Evolutionary conservation across 768 basidiomycete species (phyloP), one percentile per base, ranked within the genome.

Genomic region (Boletus barrowsii): DNA sequence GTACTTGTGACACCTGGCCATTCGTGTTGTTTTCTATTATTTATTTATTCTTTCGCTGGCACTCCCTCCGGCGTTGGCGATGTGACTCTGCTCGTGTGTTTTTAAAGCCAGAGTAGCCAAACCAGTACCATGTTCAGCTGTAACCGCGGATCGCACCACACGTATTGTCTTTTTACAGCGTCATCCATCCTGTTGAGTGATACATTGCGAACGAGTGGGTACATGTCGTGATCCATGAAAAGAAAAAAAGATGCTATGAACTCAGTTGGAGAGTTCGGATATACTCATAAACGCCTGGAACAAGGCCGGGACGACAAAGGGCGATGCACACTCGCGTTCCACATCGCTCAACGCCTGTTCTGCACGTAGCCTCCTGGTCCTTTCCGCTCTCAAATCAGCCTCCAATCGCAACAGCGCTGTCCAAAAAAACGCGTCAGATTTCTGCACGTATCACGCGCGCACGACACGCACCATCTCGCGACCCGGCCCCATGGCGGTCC

Each of bases 291-390:
- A 83, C 13, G 81, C 79, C 10, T 80, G 79, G 53, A 83, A 65
- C 58, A 86, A 63, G 11, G 77, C 79, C 17, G 82, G 82, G 6
- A 82, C 81, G 39, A 84, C 70, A 55, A 85, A 86, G 15, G 83
- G 83, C 51, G 72, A 64, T 48, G 65, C 69, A 48, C 76, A 76
- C 62, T 86, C 83, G 42, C 73, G 68, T 55, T 76, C 69, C 15
- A 86, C 69, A 20, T 83, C 82, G 44, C 58, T 61, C 54, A 84
- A 58, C 14, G 69, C 65, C 13, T 62, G 66, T 56, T 84, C 84
- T 4, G 75, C 76, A 52, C 75, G 74, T n/a, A 65, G 33, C 35
- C 80, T 66, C 48, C 58, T 61, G 42, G 57, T 57, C 14, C 68
- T 69, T 64, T 81, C 80, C 3, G 58, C 55, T 29, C 48, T 65